Conservation (phyloP, 305 asterid genomes). For the Plantago coronopus region DNA sequence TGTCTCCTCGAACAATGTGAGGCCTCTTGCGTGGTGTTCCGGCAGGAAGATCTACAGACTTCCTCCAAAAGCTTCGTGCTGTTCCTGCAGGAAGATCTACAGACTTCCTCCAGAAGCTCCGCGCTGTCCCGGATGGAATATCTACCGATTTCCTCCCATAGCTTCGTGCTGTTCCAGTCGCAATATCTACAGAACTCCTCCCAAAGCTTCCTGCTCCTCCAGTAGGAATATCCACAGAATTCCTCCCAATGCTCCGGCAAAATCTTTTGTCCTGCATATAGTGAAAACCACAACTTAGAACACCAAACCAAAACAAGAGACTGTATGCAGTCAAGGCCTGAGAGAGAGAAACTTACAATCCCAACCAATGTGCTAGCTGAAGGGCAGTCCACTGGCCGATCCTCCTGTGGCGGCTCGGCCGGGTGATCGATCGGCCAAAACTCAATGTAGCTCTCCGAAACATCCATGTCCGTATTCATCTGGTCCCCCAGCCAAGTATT, state of each 20-base stretch:
- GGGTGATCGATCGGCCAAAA: conserved; percentile 15
- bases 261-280: conserved; percentile 6
- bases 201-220: background rate
- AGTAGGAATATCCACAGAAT: background rate
- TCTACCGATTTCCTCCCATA: background rate
- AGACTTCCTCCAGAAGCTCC: background rate
- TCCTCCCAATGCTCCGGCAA: conserved; percentile 11
- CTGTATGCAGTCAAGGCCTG: background rate
- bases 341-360: background rate
- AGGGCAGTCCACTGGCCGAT: conserved; percentile 13
- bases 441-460: background rate
- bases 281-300: background rate
- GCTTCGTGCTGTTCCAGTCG: background rate
- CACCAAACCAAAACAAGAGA: background rate
- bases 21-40: conserved; percentile 10
- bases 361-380: conserved; percentile 9
- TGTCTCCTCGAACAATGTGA: conserved; percentile 13
- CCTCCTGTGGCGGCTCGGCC: conserved; percentile 4
- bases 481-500: background rate
- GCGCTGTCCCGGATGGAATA: background rate
- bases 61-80: background rate
- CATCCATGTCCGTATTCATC: background rate
- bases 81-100: background rate
- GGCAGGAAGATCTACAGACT: background rate
- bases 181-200: background rate